These are phyloP conservation scores for Colletotrichum sp. DNA, from an alignment of 2,329 filamentous ascomycete genomes.

Conservation along the genomic window DNA sequence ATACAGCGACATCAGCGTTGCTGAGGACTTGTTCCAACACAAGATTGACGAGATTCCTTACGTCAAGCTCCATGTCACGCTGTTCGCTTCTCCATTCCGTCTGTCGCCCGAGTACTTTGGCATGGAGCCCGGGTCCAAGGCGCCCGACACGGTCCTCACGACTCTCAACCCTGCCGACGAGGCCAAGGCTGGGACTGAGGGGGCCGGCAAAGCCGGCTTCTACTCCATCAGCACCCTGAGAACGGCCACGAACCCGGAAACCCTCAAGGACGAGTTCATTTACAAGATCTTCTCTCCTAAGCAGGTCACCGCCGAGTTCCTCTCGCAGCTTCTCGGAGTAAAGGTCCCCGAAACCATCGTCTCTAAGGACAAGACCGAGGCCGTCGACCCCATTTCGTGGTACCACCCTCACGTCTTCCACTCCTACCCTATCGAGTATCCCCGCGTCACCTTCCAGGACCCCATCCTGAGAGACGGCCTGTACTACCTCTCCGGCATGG, in stretches of 20 bases:
- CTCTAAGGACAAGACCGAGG: constrained; percentile 28
- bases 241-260: constrained; percentile 64
- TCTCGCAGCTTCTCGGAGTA: constrained; percentile 57
- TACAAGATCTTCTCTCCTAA: constrained; percentile 71
- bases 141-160: constrained; percentile 81
- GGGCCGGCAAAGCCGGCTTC: constrained; percentile 78
- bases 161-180: constrained; percentile 71
- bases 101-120: constrained; percentile 78
- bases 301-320: constrained; percentile 55
- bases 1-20: constrained; percentile 71
- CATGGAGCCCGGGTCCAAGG: constrained; percentile 57
- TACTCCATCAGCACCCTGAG: constrained; percentile 83
- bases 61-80: constrained; percentile 84
- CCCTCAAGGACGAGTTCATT: constrained; percentile 56
- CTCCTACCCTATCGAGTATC: constrained; percentile 85
- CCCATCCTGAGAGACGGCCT: constrained; percentile 69
- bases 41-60: constrained; percentile 83
- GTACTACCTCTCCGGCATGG: constrained; percentile 79
- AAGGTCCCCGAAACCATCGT: constrained; percentile 48
- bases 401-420: constrained; percentile 79
- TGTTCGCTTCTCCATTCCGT: constrained; percentile 80
- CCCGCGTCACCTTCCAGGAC: constrained; percentile 86
- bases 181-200: constrained; percentile 53
- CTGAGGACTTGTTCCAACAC: constrained; percentile 70
- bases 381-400: constrained; percentile 70